These are phyloP conservation scores for Globisporangium carolinianum DNA, from an alignment of 352 stramenopile genomes.

Conservation along the genomic window DNA sequence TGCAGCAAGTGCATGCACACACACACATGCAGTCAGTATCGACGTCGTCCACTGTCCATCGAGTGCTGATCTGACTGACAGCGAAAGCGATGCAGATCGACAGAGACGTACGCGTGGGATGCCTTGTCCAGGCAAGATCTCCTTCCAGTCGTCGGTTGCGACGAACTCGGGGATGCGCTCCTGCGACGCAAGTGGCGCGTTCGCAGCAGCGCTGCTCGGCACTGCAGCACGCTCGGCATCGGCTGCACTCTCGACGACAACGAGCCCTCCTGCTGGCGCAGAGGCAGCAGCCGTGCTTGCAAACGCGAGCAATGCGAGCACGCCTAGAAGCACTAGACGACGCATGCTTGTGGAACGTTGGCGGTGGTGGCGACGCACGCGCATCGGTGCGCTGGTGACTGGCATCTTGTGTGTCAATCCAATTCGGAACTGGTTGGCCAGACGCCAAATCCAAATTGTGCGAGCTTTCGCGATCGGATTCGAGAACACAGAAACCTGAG, in stretches of 20 bases:
- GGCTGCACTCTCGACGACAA: conserved; percentile 6
- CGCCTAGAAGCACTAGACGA: not conserved
- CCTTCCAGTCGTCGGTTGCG: conserved; percentile 51
- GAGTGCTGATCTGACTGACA: no score
- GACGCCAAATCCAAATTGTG: no score
- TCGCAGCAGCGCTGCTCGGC: conserved; percentile 5
- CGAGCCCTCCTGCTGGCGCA: conserved; percentile 1
- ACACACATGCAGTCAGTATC: no score
- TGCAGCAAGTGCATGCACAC: conserved; percentile 1
- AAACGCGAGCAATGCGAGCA: conserved; percentile 4
- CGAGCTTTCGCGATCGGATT: no score
- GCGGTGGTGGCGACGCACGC: not conserved
- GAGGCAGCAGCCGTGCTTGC: not conserved
- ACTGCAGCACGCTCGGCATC: conserved; percentile 4
- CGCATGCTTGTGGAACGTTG: not conserved
- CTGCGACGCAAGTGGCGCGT: not conserved
- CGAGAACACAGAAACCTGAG: conserved; percentile 21
- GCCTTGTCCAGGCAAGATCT: conserved; percentile 44
- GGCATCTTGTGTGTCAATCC: conserved; percentile 6
- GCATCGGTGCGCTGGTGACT: not conserved
- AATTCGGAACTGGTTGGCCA: not conserved
- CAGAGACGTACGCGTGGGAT: conserved; percentile 41
- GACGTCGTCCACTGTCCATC: no score
- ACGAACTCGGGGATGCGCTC: conserved; percentile 43
- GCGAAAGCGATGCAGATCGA: no score